Evolutionary conservation across 2,329 filamentous ascomycete species (phyloP).

Genomic region (Diaporthe ampelina): DNA sequence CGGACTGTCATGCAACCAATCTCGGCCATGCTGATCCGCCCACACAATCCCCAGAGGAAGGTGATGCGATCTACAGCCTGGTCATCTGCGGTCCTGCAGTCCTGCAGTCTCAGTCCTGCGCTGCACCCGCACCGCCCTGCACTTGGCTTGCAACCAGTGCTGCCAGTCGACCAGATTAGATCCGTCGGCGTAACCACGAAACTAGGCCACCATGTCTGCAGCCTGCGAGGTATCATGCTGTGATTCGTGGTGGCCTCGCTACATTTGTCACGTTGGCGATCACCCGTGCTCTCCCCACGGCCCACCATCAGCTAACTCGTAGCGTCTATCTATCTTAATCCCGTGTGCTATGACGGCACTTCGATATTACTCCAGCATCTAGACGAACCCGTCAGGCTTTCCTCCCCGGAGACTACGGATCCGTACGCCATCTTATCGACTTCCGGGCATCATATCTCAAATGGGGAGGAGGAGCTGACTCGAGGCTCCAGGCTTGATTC

Average conservation of each 20-base stretch:
- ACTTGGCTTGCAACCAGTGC: neutral
- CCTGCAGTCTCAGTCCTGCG: constrained; percentile 24
- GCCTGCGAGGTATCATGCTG: neutral
- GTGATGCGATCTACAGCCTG: constrained; percentile 35
- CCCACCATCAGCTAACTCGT: constrained; percentile 25
- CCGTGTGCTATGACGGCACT: constrained; percentile 32
- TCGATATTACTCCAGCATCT: neutral
- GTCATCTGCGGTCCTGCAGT: constrained; percentile 26
- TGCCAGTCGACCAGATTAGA: neutral
- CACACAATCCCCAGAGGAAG: constrained; percentile 12
- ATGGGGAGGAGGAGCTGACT: constrained; percentile 14
- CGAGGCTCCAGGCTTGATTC: constrained; percentile 9
- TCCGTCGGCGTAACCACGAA: neutral
- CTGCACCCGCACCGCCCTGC: neutral
- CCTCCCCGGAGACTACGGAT: constrained; percentile 18
- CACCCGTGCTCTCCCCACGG: constrained; percentile 26
- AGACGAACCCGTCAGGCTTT: constrained; percentile 16
- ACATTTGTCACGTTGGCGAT: constrained; percentile 27
- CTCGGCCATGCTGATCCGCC: constrained; percentile 32
- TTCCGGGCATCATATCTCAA: constrained; percentile 10
- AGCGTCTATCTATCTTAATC: constrained; percentile 25
- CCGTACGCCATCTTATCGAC: constrained; percentile 22
- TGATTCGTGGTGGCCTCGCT: constrained; percentile 27
- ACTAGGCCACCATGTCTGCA: neutral
- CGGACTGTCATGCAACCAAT: constrained; percentile 28